Evolutionary conservation across 495 filamentous ascomycete species (phyloP), one percentile per base, ranked within the genome.

Genomic region (Bathelium albidoporum): DNA sequence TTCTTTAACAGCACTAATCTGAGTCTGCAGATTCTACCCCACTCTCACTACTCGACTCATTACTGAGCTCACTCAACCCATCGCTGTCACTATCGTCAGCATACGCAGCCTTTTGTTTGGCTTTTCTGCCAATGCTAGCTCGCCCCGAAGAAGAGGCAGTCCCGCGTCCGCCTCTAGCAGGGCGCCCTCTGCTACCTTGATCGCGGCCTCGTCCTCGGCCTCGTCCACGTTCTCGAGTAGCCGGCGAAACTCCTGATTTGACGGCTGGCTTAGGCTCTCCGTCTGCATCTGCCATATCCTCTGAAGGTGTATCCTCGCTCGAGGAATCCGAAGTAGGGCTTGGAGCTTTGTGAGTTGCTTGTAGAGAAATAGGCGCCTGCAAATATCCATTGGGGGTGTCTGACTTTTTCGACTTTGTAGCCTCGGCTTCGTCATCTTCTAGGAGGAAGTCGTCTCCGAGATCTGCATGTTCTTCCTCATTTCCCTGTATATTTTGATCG

Each of bases 361-460:
- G 71, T 1, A 73, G 65, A 14, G 73, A 74, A 18, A 71, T 64
- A 9, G 73, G 71, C 22, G 65, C 72, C 24, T 16, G 49, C 29
- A 55, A 16, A 24, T 55, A 29, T 11, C 49, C 24, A 9, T 55
- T 29, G 20, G 49, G 49, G 11, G 49, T 55, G 22, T 26, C 49
- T 55, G 49, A 1, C 24, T 55, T 55, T 24, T 55, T 29, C 16
- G 49, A 29, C 20, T 28, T 26, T 55, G 49, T 10, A 9, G 2
- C 2, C 24, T 55, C 49, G 24, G 49, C 49, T 29, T 55, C 22
- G 24, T 55, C 24, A 16, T 55, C 49, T 55, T 55, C 49, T 10
- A 55, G 49, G 9, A 55, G 5, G 24, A 55, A 55, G 24, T 24
- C 49, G 9, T 24, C 49, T 16, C 49, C 49, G 11, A 29, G 4